Evolutionary conservation across 495 filamentous ascomycete species (phyloP), one percentile per base, ranked within the genome.

Genomic region (Neurospora sp.): DNA sequence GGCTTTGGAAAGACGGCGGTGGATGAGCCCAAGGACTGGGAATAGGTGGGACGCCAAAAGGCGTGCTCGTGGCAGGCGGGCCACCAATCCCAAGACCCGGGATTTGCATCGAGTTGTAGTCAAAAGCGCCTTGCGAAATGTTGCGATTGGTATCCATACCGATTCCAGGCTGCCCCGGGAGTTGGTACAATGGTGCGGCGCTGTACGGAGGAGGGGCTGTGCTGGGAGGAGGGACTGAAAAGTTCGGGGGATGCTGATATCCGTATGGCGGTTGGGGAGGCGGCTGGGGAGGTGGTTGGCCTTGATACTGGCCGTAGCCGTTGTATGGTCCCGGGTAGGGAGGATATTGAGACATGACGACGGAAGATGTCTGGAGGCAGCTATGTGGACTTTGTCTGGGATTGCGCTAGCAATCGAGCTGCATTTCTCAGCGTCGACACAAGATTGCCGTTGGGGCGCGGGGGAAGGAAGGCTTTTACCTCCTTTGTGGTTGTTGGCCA

Each of bases 61-160:
- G 40, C 20, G 65, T 9, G 22, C 65, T 70, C 14, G 20, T 70
- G 6, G 74, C 70, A 18, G 73, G 42, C 0, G 77, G 37, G 14
- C 70, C 69, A 0, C 72, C 74, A 70, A 84, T 78, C 20, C 81
- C 83, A 40, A 86, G 75, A 2, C 84, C 84, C 9, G 84, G 84
- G 40, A 85, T 85, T 44, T 75, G 76, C 14, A 71, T 79, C 2
- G 82, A 76, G 70, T 85, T 85, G 59, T 80, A 79, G 59, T 82
- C 73, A 71, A 78, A 85, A 7, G 84, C 78, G 10, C 35, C 69
- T 27, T 82, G 79, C n/a, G 77, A 73, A 2, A 71, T 38, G 37
- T 73, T 72, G 35, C 40, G 74, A 42, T 76, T 69, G 8, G 70
- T 80, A 40, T 82, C 77, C 14, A 65, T 35, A 35, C 53, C 53